Percentiles rank a stretch among this genome's conserved stretches.
Evolutionary conservation across 768 basidiomycete genomes (phyloP).

Genomic region (Inosperma sp.): DNA sequence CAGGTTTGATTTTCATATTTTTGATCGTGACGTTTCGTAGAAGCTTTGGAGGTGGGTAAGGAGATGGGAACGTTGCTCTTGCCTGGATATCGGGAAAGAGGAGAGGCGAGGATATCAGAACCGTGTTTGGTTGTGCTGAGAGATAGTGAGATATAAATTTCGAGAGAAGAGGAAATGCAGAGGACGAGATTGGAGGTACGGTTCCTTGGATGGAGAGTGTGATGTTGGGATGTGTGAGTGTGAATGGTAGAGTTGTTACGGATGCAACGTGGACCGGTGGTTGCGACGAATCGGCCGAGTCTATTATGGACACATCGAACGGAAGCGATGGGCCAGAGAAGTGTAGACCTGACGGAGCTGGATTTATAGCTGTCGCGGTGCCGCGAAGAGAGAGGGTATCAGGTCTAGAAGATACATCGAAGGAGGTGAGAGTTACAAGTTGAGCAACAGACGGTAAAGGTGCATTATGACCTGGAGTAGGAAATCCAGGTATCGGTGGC

Average conservation of each 20-base stretch:
- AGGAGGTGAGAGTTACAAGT: conserved; percentile 56
- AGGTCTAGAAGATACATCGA: conserved; percentile 37
- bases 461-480: conserved; percentile 45
- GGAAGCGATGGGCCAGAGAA: conserved; percentile 55
- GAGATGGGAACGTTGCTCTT: conserved; percentile 59
- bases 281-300: conserved; percentile 4
- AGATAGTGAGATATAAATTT: conserved; percentile 62
- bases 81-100: conserved; percentile 47
- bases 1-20: conserved; percentile 61
- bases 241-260: conserved; percentile 51
- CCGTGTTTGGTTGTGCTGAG: conserved; percentile 49
- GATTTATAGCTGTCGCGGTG: conserved; percentile 54
- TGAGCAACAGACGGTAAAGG: conserved; percentile 55
- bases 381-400: conserved; percentile 43
- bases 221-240: conserved; percentile 64
- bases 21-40: conserved; percentile 69
- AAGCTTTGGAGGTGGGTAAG: conserved; percentile 57
- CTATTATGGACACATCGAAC: conserved; percentile 35
- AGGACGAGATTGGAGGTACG: conserved; percentile 48
- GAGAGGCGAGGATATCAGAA: conserved; percentile 50
- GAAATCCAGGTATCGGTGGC: conserved; percentile 61
- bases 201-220: conserved; percentile 52
- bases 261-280: conserved; percentile 47
- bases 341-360: conserved; percentile 45
- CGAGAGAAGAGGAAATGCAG: conserved; percentile 45